Percentiles rank a stretch among this genome's conserved stretches.
Conservation (phyloP, 129 eudicot genomes). For the Lactuca saligna region DNA sequence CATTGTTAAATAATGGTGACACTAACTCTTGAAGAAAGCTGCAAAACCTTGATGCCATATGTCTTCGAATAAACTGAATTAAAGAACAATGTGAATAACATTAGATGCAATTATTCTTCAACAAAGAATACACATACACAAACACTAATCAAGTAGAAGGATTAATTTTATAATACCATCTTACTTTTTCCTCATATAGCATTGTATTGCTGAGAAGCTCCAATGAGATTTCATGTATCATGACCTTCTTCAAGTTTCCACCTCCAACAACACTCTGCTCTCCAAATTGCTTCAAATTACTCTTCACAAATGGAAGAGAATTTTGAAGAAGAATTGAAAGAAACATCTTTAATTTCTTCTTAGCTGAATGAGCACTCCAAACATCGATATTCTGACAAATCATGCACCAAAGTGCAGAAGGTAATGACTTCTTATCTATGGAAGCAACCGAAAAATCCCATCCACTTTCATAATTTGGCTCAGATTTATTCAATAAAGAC, state of each 20-base stretch:
- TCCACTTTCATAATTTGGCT: slow-evolving; percentile 14
- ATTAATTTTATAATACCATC: slow-evolving; percentile 25
- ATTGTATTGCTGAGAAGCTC: slow-evolving; percentile 59
- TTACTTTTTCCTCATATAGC: slow-evolving; percentile 72
- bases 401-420: slow-evolving; percentile 67
- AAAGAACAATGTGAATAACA: slow-evolving; percentile 30
- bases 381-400: slow-evolving; percentile 70
- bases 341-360: slow-evolving; percentile 67
- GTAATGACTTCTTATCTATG: slow-evolving; percentile 54
- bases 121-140: neutral
- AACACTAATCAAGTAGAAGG: neutral
- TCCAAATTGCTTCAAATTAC: slow-evolving; percentile 17
- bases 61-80: slow-evolving; percentile 66
- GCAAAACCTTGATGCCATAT: slow-evolving; percentile 70
- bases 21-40: slow-evolving; percentile 45
- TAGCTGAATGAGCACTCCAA: slow-evolving; percentile 75
- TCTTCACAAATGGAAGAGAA: slow-evolving; percentile 39
- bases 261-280: slow-evolving; percentile 3
- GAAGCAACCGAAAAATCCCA: slow-evolving; percentile 57
- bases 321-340: slow-evolving; percentile 49
- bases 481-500: slow-evolving; percentile 34
- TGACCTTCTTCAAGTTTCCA: slow-evolving; percentile 41
- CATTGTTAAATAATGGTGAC: slow-evolving; percentile 42
- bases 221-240: slow-evolving; percentile 46
- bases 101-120: slow-evolving; percentile 5